These are phyloP conservation scores for Cadophora malorum DNA, from an alignment of 2,329 filamentous ascomycete species.

Conservation along the genomic window DNA sequence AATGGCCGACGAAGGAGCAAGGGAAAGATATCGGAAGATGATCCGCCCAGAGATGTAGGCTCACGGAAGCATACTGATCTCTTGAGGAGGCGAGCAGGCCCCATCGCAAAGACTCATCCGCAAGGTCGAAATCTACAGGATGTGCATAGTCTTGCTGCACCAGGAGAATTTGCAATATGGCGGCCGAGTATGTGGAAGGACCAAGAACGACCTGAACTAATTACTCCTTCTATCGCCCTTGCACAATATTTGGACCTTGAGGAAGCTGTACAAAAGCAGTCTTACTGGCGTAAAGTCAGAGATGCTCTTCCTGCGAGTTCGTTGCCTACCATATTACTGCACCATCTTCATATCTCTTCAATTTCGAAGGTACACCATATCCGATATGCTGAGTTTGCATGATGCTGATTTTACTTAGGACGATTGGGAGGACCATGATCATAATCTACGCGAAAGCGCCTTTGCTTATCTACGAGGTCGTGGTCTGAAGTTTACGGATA, in stretches of 20 bases:
- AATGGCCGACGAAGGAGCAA: background rate
- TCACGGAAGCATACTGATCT: background rate
- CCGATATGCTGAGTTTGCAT: background rate
- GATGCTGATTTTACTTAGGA: constrained; percentile 8
- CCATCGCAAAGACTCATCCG: background rate
- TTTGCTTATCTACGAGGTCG: constrained; percentile 24
- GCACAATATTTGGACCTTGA: constrained; percentile 33
- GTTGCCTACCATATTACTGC: constrained; percentile 31
- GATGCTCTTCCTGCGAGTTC: constrained; percentile 11
- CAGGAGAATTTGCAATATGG: background rate
- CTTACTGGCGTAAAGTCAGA: constrained; percentile 28
- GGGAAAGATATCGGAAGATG: background rate
- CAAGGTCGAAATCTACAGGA: background rate
- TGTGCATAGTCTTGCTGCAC: background rate
- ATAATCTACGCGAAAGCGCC: background rate
- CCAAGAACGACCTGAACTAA: background rate
- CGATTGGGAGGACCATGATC: constrained; percentile 22
- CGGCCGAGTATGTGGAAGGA: background rate
- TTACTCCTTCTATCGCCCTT: constrained; percentile 21
- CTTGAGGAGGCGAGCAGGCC: background rate
- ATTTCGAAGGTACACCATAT: constrained; percentile 20
- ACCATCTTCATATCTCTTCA: constrained; percentile 28
- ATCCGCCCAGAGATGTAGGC: background rate
- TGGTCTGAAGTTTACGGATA: constrained; percentile 35
- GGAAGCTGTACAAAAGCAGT: constrained; percentile 17